Base-by-base conservation (phyloP, 1,284 basidiomycete genomes). In the Vanrija sp. region DNA sequence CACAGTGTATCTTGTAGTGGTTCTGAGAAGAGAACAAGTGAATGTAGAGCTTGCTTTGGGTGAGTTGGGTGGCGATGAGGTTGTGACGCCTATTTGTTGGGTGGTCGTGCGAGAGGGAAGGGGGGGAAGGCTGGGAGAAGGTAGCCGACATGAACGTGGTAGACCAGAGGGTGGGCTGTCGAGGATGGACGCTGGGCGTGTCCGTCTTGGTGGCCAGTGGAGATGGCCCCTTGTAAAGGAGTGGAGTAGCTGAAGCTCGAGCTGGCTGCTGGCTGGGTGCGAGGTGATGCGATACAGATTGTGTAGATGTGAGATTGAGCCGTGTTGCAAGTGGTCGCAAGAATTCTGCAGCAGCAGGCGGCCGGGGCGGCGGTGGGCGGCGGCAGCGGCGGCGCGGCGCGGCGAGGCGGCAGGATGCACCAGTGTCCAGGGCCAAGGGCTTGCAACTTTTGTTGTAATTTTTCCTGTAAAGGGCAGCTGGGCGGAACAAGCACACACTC, bases 1-100 rank as follows among this genome's bases (percentile, higher is more conserved):
- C 43, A 18, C n/a, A 40, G 52, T 44, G 50, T 62, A 62, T 62
- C 55, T 51, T 45, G 57, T 62, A 62, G 52, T 59, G 57, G 44
- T 58, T 58, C 39, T 62, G 61, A 47, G 52, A 51, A 39, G 39
- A 46, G 44, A 58, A 58, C 18, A 58, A 18, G 47, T 52, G 47
- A 21, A 56, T 46, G 34, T 56, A 55, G 25, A 49, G 52, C 54
- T 57, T 55, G 38, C 40, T 40, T 23, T 51, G 54, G 46, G n/a
- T 34, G 54, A 58, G 57, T 49, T 48, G 18, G 16, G 54, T 55
- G 49, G 57, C 51, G 43, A 58, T 47, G 19, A 43, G 54, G 48
- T 61, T 51, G 44, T 34, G 34, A 15, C 34, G 9, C 34, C 34
- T 34, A 34, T 34, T 42, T 52, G 52, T 21, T 49, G 46, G 43